Evolutionary conservation across 208 protist species (phyloP).

Genomic region (Trypanosoma scelopori): DNA sequence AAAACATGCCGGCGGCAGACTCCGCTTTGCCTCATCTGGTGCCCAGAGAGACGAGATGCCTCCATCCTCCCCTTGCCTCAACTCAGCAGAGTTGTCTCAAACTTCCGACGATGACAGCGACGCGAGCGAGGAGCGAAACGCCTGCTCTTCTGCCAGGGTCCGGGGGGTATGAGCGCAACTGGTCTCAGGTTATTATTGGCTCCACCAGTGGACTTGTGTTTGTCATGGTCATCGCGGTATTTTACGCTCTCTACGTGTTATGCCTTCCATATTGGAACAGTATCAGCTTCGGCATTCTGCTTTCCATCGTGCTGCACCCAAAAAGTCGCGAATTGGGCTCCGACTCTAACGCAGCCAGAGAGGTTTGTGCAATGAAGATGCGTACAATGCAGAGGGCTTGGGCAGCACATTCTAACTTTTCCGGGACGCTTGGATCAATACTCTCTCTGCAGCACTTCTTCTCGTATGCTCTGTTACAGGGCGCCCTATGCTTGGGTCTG

Average conservation of each 20-base stretch:
- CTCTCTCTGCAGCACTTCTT: conserved; percentile 45
- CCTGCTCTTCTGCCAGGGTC: background rate
- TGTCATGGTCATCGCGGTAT: conserved; percentile 35
- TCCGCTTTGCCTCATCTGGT: background rate
- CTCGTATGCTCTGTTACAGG: conserved; percentile 47
- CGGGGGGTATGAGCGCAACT: conserved; percentile 31
- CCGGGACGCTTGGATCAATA: conserved; percentile 39
- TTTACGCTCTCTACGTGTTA: conserved; percentile 47
- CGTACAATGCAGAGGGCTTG: conserved; percentile 30
- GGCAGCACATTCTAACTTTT: conserved; percentile 30
- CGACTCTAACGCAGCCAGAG: conserved; percentile 23
- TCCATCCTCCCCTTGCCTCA: background rate
- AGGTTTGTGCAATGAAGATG: conserved; percentile 49
- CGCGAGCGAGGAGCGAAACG: background rate
- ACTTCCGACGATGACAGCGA: background rate
- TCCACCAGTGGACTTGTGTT: conserved; percentile 59
- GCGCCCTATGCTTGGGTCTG: conserved; percentile 53
- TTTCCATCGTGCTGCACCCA: conserved; percentile 70
- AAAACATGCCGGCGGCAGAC: background rate
- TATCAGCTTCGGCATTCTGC: conserved; percentile 48
- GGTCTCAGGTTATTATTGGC: conserved; percentile 48
- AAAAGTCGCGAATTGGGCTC: conserved; percentile 34
- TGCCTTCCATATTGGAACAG: conserved; percentile 54
- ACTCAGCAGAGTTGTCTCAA: background rate
- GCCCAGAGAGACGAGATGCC: background rate